A percentile compares a stretch with the other conserved stretches of the same genome.
These are phyloP conservation scores for Arachnomyces sp. DNA, from an alignment of 2,329 filamentous ascomycete genomes.

Conservation along the genomic window DNA sequence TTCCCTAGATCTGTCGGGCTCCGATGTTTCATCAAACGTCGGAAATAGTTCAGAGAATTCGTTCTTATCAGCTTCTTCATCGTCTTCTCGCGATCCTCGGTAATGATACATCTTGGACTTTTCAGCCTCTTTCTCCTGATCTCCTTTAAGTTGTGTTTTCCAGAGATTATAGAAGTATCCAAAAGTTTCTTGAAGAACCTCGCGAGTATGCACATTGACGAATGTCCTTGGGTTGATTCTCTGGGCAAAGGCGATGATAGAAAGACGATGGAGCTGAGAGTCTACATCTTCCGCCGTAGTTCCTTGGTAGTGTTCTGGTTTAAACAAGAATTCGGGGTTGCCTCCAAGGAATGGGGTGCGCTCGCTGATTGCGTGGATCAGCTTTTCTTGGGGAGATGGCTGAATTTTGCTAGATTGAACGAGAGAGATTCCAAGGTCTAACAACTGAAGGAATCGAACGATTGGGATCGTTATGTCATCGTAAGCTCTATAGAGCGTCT, in stretches of 20 bases:
- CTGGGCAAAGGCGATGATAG: conserved; percentile 26
- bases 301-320: neutral
- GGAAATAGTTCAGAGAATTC: conserved; percentile 80
- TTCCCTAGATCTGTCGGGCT: conserved; percentile 25
- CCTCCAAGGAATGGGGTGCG: neutral
- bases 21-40: conserved; percentile 55
- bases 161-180: conserved; percentile 71
- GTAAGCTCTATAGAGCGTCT: conserved; percentile 65
- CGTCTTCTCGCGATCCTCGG: conserved; percentile 66
- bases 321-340: neutral
- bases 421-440: conserved; percentile 68
- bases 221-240: conserved; percentile 26
- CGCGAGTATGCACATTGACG: conserved; percentile 39
- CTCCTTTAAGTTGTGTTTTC: conserved; percentile 66
- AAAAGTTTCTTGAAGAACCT: conserved; percentile 58
- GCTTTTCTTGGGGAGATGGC: conserved; percentile 19
- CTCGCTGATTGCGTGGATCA: conserved; percentile 22
- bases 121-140: conserved; percentile 66
- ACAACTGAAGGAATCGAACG: conserved; percentile 68
- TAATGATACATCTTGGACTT: conserved; percentile 77
- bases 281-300: conserved; percentile 16
- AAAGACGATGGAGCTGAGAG: conserved; percentile 30
- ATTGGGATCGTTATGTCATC: conserved; percentile 76
- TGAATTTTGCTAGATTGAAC: conserved; percentile 31
- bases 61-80: conserved; percentile 64